These are phyloP conservation scores for Gyromitra esculenta DNA, from an alignment of 2,329 filamentous ascomycete species.

Conservation along the genomic window DNA sequence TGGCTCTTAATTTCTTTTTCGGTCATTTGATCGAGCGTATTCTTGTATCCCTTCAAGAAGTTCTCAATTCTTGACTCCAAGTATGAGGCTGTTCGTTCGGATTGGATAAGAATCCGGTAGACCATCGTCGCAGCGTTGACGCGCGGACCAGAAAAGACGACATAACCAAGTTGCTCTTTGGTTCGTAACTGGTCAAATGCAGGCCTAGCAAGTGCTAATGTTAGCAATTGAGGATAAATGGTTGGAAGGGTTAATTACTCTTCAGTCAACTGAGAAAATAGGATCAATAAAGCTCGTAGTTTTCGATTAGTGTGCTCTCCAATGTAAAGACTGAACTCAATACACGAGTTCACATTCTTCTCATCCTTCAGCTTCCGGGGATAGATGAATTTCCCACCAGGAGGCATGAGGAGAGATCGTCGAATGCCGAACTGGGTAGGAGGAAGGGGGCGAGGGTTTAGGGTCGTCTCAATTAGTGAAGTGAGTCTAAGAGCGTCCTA, in stretches of 20 bases:
- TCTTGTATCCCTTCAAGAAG: conserved; percentile 76
- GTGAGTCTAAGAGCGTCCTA: conserved; percentile 83
- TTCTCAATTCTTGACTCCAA: conserved; percentile 86
- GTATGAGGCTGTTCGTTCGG: conserved; percentile 83
- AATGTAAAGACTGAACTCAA: conserved; percentile 79
- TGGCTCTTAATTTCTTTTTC: conserved; percentile 87
- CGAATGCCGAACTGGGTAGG: conserved; percentile 80
- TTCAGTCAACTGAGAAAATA: conserved; percentile 89
- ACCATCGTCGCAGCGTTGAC: conserved; percentile 80
- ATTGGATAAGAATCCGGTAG: conserved; percentile 91
- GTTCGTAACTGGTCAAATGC: conserved; percentile 94
- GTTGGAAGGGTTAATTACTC: conserved; percentile 64
- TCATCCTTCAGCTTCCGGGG: conserved; percentile 82
- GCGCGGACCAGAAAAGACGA: conserved; percentile 84
- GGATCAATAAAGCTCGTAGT: conserved; percentile 77
- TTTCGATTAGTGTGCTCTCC: conserved; percentile 75
- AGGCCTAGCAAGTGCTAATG: conserved; percentile 62
- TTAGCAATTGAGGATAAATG: conserved; percentile 19
- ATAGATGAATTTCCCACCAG: conserved; percentile 84
- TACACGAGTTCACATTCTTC: conserved; percentile 87
- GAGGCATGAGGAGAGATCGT: conserved; percentile 79
- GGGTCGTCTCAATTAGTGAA: conserved; percentile 78
- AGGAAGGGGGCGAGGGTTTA: conserved; percentile 79
- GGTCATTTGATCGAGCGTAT: conserved; percentile 77
- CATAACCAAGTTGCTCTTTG: conserved; percentile 96